Percentiles rank a stretch among this genome's conserved stretches.
Conservation (phyloP, 2,329 filamentous ascomycete genomes). For the Alternaria solani region DNA sequence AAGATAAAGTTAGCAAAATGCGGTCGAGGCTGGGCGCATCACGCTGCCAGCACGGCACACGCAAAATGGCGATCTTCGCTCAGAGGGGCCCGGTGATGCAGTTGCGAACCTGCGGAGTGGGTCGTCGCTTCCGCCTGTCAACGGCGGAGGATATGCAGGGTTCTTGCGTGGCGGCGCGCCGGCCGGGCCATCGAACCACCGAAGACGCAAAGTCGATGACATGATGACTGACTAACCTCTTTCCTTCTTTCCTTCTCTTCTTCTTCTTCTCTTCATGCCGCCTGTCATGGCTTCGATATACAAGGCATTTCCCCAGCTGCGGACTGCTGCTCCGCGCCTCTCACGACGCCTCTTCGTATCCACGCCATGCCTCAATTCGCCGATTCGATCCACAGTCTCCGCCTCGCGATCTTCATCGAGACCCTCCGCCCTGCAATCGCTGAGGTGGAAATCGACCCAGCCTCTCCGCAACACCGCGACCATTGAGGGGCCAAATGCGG, state of each 20-base stretch:
- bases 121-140: conserved; percentile 24
- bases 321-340: conserved; percentile 49
- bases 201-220: conserved; percentile 18
- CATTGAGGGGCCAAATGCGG: conserved; percentile 22
- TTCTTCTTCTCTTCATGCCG: conserved; percentile 7
- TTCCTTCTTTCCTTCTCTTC: neutral
- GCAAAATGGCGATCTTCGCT: conserved; percentile 22
- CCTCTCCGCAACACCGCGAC: conserved; percentile 35
- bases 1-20: conserved; percentile 9
- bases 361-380: conserved; percentile 42
- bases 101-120: conserved; percentile 14
- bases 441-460: conserved; percentile 49
- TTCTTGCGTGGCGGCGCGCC: conserved; percentile 11
- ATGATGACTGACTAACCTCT: conserved; percentile 8
- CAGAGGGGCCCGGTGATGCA: conserved; percentile 25
- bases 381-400: conserved; percentile 31
- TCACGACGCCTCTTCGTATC: conserved; percentile 47
- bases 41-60: conserved; percentile 16
- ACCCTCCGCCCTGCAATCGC: conserved; percentile 38
- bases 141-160: conserved; percentile 21
- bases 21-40: conserved; percentile 16
- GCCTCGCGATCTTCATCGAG: conserved; percentile 28
- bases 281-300: conserved; percentile 48
- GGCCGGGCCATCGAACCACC: conserved; percentile 20
- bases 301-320: conserved; percentile 49